These are phyloP conservation scores for Hanseniaspora vineae DNA, from an alignment of 805 yeast species.

Conservation along the genomic window DNA sequence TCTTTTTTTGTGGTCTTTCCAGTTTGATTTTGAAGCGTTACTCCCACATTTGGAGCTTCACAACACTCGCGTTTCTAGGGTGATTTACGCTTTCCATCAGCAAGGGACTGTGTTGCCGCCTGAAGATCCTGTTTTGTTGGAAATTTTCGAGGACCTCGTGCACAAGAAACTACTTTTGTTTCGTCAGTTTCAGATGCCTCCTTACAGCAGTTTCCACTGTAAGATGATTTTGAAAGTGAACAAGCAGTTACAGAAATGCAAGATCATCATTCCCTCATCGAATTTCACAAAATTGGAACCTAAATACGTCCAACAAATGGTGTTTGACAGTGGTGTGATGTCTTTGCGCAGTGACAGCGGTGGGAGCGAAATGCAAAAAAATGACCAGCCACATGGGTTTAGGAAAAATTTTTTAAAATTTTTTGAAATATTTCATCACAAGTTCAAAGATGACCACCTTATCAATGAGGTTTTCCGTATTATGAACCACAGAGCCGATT, in stretches of 20 bases:
- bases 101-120: neutral
- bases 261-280: neutral
- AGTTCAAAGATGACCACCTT: too few relatives aligned
- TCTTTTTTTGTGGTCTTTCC: neutral
- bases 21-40: neutral
- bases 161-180: neutral
- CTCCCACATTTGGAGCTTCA: neutral
- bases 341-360: neutral
- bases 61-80: neutral
- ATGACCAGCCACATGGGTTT: neutral
- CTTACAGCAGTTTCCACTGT: neutral
- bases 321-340: neutral
- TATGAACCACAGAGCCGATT: neutral
- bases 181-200: neutral
- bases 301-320: neutral
- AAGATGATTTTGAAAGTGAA: neutral
- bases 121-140: neutral
- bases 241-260: neutral
- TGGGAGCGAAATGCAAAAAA: too few relatives aligned
- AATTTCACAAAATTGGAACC: neutral
- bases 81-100: neutral
- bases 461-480: too few relatives aligned
- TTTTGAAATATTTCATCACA: too few relatives aligned
- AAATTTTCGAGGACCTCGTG: neutral
- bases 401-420: too few relatives aligned